Base-by-base conservation (phyloP, 208 protist genomes). In the Crithidia brevicula region DNA sequence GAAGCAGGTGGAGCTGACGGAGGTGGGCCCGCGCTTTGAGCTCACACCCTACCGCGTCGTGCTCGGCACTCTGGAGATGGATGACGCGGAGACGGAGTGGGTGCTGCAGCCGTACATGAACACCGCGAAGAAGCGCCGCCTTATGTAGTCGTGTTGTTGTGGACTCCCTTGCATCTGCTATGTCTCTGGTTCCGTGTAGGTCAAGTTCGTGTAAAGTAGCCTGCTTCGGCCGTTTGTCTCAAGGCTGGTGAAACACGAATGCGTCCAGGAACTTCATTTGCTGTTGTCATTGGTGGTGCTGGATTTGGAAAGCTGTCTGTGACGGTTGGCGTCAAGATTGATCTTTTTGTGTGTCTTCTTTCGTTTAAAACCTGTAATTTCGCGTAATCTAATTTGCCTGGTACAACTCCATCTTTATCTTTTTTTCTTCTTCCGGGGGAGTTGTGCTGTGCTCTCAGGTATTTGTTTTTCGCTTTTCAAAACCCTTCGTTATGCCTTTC, bases 11-110 rank as follows among this genome's bases (percentile, higher is more conserved):
- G 84, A 98, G 59, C 76, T 99, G 60, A 94, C 82, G 18, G 98
- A 99, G 83, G 80, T 99, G 40, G 99, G 99, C 1, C 99, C 99
- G 13, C 94, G 99, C 22, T 99, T 99, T 77, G 98, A 99, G 73
- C 71, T 99, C 51, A 83, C 83, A 31, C 95, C 99, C 18, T 99
- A 98, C 78, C 86, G 98, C 56, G 97, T 99, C 27, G 91, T 89
- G 61, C 81, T 99, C 3, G 99, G 95, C 30, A 98, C 95, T 54
- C 61, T 96, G 27, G 97, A 98, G 52, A 96, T 98, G 88, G 86
- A 92, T 25, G 98, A 99, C 42, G 98, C 98, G 10, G 98, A 99
- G 63, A 95, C 85, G 66, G 99, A 99, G 82, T 99, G 98, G 97
- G 93, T 98, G 31, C 91, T 99, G 50, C 82, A 91, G 73, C 98